Base-by-base conservation (phyloP, 805 yeast genomes). In the Wickerhamomyces tratensis region DNA sequence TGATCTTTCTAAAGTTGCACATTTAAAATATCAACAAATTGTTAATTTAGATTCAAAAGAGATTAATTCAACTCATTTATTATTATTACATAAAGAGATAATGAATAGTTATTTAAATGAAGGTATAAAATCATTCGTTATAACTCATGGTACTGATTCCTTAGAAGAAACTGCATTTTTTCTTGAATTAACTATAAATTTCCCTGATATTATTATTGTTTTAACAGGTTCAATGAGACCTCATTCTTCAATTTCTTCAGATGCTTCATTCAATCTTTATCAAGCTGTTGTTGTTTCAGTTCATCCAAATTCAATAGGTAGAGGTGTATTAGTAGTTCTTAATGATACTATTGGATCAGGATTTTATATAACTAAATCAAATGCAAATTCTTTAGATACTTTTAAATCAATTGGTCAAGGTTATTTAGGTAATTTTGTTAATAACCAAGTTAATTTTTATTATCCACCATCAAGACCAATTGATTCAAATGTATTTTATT, bases 141-240 rank as follows among this genome's bases (percentile, higher is more conserved):
- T 79, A 35, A 79, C 84, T 1, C 86, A 79, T 56, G 86, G 86
- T n/a, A 79, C 86, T 7, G 86, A 79, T 51, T 75, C 84, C 2
- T 66, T 77, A 64, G 79, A 80, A 41, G 86, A 79, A 54, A 78
- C 86, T 7, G 76, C 83, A 0, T 78, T 79, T 53, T 79, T 79
- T 56, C 59, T 79, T 34, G 82, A 78, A 46, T 61, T 72, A 41
- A 63, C 71, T 6, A 58, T 68, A 38, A 67, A 65, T 43, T 51
- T 62, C 43, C 69, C 69, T 46, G 67, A 65, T 33, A 58, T 77
- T 43, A 85, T 85, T 5, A 72, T 81, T 41, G 86, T 79, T 6
- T 63, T 81, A 56, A 79, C 83, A 39, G 88, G 88, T 2, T 75
- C 83, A 6, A 81, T 81, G 88, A 69, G 86, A 53, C 88, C 88